Conservation (phyloP, 2,329 filamentous ascomycete species). For the Diaporthe amygdali region DNA sequence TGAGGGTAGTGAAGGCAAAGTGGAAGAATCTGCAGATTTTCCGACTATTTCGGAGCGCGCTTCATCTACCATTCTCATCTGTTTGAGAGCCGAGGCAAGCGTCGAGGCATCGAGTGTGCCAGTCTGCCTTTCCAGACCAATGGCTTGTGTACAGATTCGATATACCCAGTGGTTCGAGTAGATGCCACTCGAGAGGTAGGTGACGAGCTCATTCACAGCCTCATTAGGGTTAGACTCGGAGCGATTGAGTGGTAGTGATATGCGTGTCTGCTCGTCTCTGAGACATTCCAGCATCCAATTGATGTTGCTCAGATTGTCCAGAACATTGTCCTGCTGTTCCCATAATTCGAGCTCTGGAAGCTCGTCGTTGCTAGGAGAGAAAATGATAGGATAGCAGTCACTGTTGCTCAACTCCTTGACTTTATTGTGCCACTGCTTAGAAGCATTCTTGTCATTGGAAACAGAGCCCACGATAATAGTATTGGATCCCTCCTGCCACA, state of each 20-base stretch:
- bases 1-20: conserved; percentile 38
- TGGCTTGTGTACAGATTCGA: conserved; percentile 34
- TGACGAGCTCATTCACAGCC: neutral
- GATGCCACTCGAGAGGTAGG: conserved; percentile 29
- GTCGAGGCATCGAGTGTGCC: conserved; percentile 15
- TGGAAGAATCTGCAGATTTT: conserved; percentile 30
- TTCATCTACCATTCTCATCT: conserved; percentile 27
- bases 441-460: conserved; percentile 59
- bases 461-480: conserved; percentile 81
- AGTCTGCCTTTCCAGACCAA: conserved; percentile 27
- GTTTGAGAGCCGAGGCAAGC: conserved; percentile 32
- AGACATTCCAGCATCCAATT: conserved; percentile 51
- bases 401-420: conserved; percentile 37
- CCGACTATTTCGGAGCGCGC: neutral
- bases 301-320: conserved; percentile 53
- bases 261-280: conserved; percentile 29
- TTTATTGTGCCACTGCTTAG: conserved; percentile 33
- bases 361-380: conserved; percentile 11
- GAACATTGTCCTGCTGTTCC: conserved; percentile 42
- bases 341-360: conserved; percentile 25
- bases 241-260: conserved; percentile 18
- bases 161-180: conserved; percentile 40
- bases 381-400: conserved; percentile 33
- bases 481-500: conserved; percentile 72
- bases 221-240: neutral